Base-by-base conservation (phyloP, 306 rosid species). In the Urtica urens region DNA sequence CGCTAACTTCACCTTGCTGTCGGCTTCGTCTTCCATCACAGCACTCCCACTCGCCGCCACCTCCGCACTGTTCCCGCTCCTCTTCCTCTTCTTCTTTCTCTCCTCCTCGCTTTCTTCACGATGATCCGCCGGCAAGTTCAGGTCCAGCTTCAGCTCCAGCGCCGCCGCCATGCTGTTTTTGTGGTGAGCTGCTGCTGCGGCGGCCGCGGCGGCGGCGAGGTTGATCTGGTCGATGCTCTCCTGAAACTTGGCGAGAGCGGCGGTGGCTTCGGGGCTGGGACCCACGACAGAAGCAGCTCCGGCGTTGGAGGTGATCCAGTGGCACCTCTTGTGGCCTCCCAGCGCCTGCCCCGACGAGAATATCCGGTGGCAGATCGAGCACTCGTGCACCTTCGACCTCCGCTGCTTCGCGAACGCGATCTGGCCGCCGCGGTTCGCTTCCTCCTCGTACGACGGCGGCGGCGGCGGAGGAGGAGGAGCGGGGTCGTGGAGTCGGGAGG, bases 321-420 rank as follows among this genome's bases (percentile, higher is more conserved):
- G 99, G 29, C 99, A 92, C 21, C 96, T 72, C 64, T 92, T 85
- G 59, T 92, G 99, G 0, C 99, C 99, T 0, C 99, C 96, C 54
- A 92, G 38, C 0, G 99, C 94, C 60, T 92, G 99, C 15, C 96
- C 99, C 0, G 96, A 81, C 6, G 99, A 79, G 72, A 92, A 92
- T 28, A 83, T 60, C 31, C 96, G 69, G 55, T 85, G 96, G 24
- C 99, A 92, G 47, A 92, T 92, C 2, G 99, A 85, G 17, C 99
- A 92, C 57, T 85, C 96, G 1, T 92, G 99, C 0, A 92, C 81
- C 64, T 85, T 92, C 0, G 94, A 52, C 64, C 73, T 85, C 16
- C 66, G 73, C 0, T 79, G 56, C 1, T 86, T 66, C 1, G 70
- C 86, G 26, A 72, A 50, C 20, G 62, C 22, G 0, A 72, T 42